Conservation (phyloP, 805 yeast species). For the Blastobotrys americana region DNA sequence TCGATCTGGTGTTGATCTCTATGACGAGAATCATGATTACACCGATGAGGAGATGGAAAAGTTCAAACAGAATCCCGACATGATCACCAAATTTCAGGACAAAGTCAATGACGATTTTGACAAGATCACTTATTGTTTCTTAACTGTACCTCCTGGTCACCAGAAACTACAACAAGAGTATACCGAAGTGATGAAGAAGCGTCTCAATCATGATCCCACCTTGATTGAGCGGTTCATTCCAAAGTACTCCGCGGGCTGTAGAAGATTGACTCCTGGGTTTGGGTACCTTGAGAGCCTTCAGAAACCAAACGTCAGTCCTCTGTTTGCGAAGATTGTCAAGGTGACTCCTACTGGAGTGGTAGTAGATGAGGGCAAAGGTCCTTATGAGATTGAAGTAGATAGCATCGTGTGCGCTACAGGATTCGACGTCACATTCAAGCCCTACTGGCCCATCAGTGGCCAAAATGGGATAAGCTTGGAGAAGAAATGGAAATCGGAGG, state of each 20-base stretch:
- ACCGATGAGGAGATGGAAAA: constrained; percentile 13
- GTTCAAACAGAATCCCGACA: constrained; percentile 2
- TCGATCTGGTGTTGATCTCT: constrained; percentile 1
- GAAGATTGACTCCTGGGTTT: constrained; percentile 19
- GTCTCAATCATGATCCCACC: constrained; percentile 1
- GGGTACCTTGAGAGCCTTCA: constrained; percentile 17
- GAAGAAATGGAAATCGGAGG: constrained; percentile 6
- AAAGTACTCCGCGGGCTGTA: constrained; percentile 16
- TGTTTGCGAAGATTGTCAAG: constrained; percentile 10
- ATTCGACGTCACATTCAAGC: constrained; percentile 9
- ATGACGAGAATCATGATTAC: constrained; percentile 11
- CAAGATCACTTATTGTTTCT: constrained; percentile 7
- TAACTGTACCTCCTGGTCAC: constrained; percentile 7
- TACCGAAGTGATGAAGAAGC: constrained; percentile 1
- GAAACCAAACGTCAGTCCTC: constrained; percentile 17
- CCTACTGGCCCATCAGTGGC: constrained; percentile 12
- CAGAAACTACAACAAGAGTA: neutral
- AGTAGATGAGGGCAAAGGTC: constrained; percentile 27
- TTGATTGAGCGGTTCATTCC: constrained; percentile 14
- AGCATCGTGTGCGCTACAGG: constrained; percentile 15
- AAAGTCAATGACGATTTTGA: constrained; percentile 4
- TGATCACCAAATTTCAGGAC: neutral
- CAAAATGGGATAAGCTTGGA: constrained; percentile 8
- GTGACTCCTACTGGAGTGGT: constrained; percentile 16
- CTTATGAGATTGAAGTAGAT: constrained; percentile 21